Conservation (phyloP, 2,329 filamentous ascomycete genomes). For the Diaporthe sp. region DNA sequence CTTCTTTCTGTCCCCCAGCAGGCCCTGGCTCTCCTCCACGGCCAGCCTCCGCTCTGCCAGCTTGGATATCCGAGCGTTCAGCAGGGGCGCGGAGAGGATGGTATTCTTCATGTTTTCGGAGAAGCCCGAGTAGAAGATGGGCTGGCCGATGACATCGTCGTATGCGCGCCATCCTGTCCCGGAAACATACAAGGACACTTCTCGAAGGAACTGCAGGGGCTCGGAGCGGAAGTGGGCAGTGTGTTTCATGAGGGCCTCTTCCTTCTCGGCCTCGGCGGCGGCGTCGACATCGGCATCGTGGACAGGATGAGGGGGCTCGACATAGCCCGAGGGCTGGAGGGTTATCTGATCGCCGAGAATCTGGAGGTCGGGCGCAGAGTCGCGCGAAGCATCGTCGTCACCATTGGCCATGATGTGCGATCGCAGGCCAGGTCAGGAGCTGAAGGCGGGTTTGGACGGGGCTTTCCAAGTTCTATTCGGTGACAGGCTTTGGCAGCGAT, state of each 20-base stretch:
- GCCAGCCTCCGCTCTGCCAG: conserved; percentile 79
- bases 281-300: conserved; percentile 43
- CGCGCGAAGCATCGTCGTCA: conserved; percentile 52
- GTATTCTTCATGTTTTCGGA: conserved; percentile 86
- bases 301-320: conserved; percentile 55
- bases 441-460: conserved; percentile 23
- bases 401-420: conserved; percentile 47
- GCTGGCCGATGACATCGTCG: conserved; percentile 88
- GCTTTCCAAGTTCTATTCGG: neutral
- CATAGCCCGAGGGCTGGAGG: conserved; percentile 77
- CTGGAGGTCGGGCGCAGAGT: conserved; percentile 79
- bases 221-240: conserved; percentile 87
- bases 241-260: conserved; percentile 80
- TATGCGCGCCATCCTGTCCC: conserved; percentile 97
- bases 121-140: conserved; percentile 93
- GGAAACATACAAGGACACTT: conserved; percentile 92
- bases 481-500: neutral
- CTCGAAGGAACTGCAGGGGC: conserved; percentile 83
- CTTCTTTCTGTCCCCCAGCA: conserved; percentile 65
- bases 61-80: conserved; percentile 79
- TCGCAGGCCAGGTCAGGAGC: neutral
- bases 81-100: conserved; percentile 79
- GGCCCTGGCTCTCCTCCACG: conserved; percentile 81
- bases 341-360: conserved; percentile 80
- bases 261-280: conserved; percentile 55